Conservation (phyloP, 2,329 filamentous ascomycete genomes). For the Fusarium brevicatenulatum region DNA sequence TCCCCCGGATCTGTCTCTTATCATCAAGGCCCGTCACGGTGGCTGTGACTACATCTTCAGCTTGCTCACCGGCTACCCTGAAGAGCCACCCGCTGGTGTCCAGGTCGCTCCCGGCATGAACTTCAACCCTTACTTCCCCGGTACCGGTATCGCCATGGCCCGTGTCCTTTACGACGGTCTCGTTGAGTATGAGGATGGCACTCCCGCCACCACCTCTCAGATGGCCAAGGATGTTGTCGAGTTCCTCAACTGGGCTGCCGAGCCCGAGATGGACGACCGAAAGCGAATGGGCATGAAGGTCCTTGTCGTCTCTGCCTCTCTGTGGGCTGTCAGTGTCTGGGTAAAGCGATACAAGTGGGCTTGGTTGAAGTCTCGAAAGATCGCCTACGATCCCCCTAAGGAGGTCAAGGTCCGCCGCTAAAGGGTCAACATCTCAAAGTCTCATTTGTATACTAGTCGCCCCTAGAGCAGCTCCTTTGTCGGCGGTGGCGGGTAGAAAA, state of each 20-base stretch:
- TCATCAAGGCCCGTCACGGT: conserved; percentile 96
- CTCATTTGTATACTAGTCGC: conserved; percentile 57
- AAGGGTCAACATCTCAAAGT: conserved; percentile 45
- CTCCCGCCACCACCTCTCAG: conserved; percentile 92
- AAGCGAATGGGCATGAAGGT: conserved; percentile 99
- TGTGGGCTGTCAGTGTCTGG: conserved; percentile 92
- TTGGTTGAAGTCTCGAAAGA: conserved; percentile 93
- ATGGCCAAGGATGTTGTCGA: conserved; percentile 99
- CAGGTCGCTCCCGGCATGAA: conserved; percentile 89
- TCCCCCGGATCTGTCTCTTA: conserved; percentile 96
- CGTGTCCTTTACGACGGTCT: conserved; percentile 97
- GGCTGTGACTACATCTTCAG: conserved; percentile 99
- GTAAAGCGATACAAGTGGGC: conserved; percentile 99
- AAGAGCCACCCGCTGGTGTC: conserved; percentile 92
- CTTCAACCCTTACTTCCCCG: conserved; percentile 99
- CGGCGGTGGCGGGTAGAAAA: conserved; percentile 54
- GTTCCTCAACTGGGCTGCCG: conserved; percentile 99
- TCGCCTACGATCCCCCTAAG: conserved; percentile 84
- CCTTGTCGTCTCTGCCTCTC: conserved; percentile 78
- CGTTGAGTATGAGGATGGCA: conserved; percentile 98
- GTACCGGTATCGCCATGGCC: conserved; percentile 98
- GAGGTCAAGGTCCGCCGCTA: conserved; percentile 61
- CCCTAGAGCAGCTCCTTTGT: conserved; percentile 57
- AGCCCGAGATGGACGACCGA: conserved; percentile 98
- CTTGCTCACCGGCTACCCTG: conserved; percentile 95